Conservation (phyloP, 495 filamentous ascomycete species). For the Daldinia decipiens region DNA sequence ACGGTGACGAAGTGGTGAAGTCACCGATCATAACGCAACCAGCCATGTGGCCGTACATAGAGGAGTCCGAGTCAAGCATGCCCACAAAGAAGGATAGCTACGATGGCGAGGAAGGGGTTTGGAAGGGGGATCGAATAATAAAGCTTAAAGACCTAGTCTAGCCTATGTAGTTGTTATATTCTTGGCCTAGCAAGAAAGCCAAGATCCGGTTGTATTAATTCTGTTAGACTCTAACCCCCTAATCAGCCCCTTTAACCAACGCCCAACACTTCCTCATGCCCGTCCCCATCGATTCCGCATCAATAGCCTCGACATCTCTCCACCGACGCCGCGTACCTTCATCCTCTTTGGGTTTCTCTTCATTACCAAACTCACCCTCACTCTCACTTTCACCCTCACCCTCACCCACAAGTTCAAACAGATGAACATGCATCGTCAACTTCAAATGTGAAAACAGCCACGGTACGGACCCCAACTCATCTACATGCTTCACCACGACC, state of each 20-base stretch:
- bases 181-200: no score
- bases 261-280: conserved; percentile 62
- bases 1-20: conserved; percentile 29
- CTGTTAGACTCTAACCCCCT: background rate
- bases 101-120: conserved; percentile 1
- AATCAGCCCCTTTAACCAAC: conserved; percentile 43
- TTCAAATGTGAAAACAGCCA: conserved; percentile 61
- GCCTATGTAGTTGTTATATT: no score
- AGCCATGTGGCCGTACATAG: conserved; percentile 11
- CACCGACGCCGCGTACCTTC: conserved; percentile 39
- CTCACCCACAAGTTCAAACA: conserved; percentile 48
- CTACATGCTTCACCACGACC: conserved; percentile 36
- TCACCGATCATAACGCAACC: conserved; percentile 17
- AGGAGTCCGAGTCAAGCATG: conserved; percentile 12
- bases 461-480: conserved; percentile 54
- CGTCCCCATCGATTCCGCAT: conserved; percentile 58
- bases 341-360: background rate
- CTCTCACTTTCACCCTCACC: conserved; percentile 7
- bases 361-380: conserved; percentile 9
- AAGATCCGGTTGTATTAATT: no score
- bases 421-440: conserved; percentile 59
- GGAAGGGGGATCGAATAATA: background rate
- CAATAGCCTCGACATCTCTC: conserved; percentile 46
- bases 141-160: background rate
- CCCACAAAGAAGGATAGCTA: background rate